Evolutionary conservation across 257 asterid species (phyloP), one percentile per base, ranked within the genome.

Genomic region (Capsicum pubescens): DNA sequence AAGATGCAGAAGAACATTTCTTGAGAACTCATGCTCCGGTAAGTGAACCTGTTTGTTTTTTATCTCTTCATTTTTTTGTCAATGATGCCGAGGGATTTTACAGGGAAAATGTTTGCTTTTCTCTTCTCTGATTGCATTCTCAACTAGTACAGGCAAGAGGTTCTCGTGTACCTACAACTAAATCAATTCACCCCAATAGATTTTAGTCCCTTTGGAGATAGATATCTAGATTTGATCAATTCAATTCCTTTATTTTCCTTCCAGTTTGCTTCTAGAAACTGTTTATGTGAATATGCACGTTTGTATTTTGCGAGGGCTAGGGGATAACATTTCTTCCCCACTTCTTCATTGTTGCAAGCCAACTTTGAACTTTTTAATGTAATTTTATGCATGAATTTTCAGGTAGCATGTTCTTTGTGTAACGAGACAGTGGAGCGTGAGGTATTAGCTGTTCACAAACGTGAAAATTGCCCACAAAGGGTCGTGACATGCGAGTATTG

Each of bases 381-480:
- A 64, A 84, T 82, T 84, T 60, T 82, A 86, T 66, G 82, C 84
- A 82, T 90, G 57, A 78, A 91, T 87, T 84, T 61, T 88, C 97
- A 96, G 99, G 99, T 94, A 46, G 87, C 97, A 66, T 96, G 99
- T 90, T 91, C 99, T 84, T 89, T 96, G 82, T 96, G 99, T 90
- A 92, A 92, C 68, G 95, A 94, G 90, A 92, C 95, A 66, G 92
- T 96, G 98, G 93, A 92, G 36, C 98, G 98, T 88, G 91, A 91
- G 69, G 89, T 89, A 80, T 84, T 96, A 87, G 93, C 90, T 80
- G 88, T 92, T 84, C 99, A 96, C 90, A 90, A 88, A 89, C 97
- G 98, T 86, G 98, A 94, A 88, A 92, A 89, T 83, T 96, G 99
- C 85, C 97, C 95, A 3, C 89, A 89, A 84, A 94, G 99, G 92